Conservation (phyloP, 805 yeast genomes). For the Saturnispora dispora region DNA sequence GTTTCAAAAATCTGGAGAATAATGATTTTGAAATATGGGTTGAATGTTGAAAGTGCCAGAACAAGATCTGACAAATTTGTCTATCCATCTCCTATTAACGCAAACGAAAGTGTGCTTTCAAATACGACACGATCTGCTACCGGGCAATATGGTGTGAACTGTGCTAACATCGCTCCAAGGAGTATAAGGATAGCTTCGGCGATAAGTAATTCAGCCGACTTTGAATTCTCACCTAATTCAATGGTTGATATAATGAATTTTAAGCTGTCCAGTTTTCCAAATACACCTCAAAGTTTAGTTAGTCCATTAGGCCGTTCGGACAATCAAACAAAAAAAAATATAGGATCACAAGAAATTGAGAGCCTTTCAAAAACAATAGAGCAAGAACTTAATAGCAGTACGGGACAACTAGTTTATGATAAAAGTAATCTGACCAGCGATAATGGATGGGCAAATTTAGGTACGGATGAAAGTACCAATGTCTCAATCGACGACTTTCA, state of each 20-base stretch:
- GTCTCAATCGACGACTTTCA: constrained; percentile 20
- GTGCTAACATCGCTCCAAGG: constrained; percentile 21
- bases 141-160: constrained; percentile 5
- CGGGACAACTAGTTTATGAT: background rate
- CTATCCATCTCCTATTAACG: constrained; percentile 10
- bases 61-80: constrained; percentile 6
- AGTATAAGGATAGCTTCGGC: constrained; percentile 14
- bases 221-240: constrained; percentile 1
- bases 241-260: background rate
- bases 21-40: constrained; percentile 15
- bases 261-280: background rate
- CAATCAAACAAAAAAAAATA: background rate
- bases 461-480: constrained; percentile 13
- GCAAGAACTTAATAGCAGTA: constrained; percentile 7
- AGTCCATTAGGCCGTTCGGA: background rate
- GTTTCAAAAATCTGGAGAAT: constrained; percentile 20
- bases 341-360: constrained; percentile 4
- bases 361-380: constrained; percentile 7
- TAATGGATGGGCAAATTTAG: constrained; percentile 19
- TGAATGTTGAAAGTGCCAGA: constrained; percentile 11
- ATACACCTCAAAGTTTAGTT: background rate
- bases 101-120: background rate
- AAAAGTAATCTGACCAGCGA: constrained; percentile 6
- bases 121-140: background rate
- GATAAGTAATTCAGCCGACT: background rate